phyloP scores from a whole-genome alignment of 306 rosid species.

The Boehmeria nivea region DNA sequence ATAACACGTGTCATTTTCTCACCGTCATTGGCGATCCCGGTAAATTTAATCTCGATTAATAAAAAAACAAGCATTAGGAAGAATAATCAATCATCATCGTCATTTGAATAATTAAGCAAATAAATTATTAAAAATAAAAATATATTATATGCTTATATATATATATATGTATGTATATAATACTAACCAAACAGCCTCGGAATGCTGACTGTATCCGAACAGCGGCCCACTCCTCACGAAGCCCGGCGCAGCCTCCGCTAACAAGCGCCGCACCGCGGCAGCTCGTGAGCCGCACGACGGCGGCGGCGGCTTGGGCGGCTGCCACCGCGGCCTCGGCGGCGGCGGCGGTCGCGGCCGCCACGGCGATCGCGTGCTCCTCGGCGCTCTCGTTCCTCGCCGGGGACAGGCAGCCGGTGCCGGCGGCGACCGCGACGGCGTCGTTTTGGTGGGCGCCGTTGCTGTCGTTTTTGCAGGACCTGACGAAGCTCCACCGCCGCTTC shows the following conservation, averaged over 20 bases:
- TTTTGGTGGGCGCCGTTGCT: neutral
- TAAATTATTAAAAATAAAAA: neutral
- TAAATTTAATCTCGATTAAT: neutral
- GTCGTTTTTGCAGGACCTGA: constrained; percentile 42
- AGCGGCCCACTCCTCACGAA: constrained; percentile 62
- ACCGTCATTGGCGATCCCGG: constrained; percentile 16
- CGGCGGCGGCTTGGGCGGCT: constrained; percentile 50
- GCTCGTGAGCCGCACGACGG: constrained; percentile 46
- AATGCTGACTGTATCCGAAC: constrained; percentile 81
- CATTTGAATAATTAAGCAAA: neutral
- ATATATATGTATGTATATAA: neutral
- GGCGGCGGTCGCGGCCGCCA: neutral
- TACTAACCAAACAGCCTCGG: constrained; percentile 75
- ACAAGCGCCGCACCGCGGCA: constrained; percentile 20
- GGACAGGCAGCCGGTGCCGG: neutral
- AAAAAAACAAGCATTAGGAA: no score
- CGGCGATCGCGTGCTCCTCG: constrained; percentile 52
- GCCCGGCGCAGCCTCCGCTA: constrained; percentile 6
- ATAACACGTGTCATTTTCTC: constrained; percentile 16
- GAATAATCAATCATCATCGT: neutral
- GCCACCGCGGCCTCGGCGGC: constrained; percentile 44
- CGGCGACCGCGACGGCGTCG: neutral
- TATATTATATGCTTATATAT: no score
- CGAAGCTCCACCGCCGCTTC: constrained; percentile 65
- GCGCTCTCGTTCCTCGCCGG: constrained; percentile 16